phyloP scores from a whole-genome alignment of 495 filamentous ascomycete genomes.

The Aspergillus nidulans region DNA sequence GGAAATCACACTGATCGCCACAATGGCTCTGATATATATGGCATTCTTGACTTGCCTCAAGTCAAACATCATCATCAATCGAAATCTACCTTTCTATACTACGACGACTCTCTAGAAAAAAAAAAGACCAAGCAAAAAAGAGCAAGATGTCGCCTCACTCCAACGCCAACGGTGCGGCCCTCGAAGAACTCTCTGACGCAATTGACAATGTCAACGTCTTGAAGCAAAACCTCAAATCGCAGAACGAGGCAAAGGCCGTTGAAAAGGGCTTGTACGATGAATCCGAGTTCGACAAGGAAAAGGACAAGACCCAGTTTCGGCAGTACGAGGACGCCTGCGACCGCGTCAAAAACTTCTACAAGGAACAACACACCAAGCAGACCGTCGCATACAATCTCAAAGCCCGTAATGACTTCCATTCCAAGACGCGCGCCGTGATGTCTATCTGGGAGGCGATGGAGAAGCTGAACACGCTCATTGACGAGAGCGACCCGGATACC shows the following conservation, averaged over 20 bases:
- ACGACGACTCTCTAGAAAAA: conserved; percentile 20
- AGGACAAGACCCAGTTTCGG: conserved; percentile 78
- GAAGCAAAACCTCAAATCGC: conserved; percentile 52
- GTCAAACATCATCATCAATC: conserved; percentile 1
- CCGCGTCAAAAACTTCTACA: conserved; percentile 78
- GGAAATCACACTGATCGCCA: background rate
- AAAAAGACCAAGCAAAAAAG: conserved; percentile 23
- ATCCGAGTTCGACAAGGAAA: conserved; percentile 66
- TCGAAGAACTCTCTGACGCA: conserved; percentile 75
- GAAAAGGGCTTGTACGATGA: conserved; percentile 55
- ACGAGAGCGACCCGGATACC: conserved; percentile 86
- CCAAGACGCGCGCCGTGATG: conserved; percentile 66
- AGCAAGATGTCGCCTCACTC: conserved; percentile 49
- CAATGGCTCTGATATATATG: background rate
- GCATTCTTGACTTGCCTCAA: background rate
- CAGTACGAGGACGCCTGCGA: conserved; percentile 75
- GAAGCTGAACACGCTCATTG: conserved; percentile 82
- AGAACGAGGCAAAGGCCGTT: conserved; percentile 25
- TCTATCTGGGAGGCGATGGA: conserved; percentile 86
- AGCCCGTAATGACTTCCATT: conserved; percentile 65
- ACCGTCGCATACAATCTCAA: conserved; percentile 81
- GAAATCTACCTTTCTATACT: conserved; percentile 15
- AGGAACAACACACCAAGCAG: conserved; percentile 78
- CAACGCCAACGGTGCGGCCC: conserved; percentile 49
- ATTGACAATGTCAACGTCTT: conserved; percentile 80